A percentile compares a stretch with the other conserved stretches of the same genome.
These are phyloP conservation scores for Gossypium schwendimanii DNA, from an alignment of 441 rosid species.

Conservation along the genomic window DNA sequence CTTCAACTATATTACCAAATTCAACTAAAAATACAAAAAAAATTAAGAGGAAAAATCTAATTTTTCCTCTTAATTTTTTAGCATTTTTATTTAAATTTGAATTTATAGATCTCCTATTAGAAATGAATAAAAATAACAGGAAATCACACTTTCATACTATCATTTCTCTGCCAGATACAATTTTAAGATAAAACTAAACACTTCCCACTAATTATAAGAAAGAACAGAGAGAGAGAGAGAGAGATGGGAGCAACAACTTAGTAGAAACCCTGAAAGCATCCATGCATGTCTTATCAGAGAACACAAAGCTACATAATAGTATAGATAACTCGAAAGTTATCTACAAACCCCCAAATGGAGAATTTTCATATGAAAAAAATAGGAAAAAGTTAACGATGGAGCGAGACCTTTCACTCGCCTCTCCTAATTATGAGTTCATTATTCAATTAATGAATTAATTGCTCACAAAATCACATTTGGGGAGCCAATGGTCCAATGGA, in stretches of 20 bases:
- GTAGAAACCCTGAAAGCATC: not conserved
- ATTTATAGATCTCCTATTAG: fast-evolving
- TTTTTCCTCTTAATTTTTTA: too few relatives aligned
- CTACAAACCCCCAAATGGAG: not conserved
- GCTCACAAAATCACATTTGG: not conserved
- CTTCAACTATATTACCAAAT: not conserved
- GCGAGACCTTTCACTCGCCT: too few relatives aligned
- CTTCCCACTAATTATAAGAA: too few relatives aligned
- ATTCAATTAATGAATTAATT: not conserved
- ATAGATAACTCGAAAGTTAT: too few relatives aligned
- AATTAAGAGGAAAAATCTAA: too few relatives aligned
- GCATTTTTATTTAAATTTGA: too few relatives aligned
- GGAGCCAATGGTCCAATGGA: not conserved
- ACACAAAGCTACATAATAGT: too few relatives aligned
- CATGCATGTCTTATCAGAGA: not conserved
- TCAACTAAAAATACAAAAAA: too few relatives aligned
- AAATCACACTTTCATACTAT: too few relatives aligned
- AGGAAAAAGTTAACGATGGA: not conserved
- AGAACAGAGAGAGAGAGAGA: not conserved
- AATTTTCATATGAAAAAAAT: not conserved
- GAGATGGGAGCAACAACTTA: not conserved
- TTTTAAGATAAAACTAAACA: too few relatives aligned
- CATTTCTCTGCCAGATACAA: too few relatives aligned
- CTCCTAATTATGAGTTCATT: not conserved
- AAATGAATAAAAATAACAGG: fast-evolving